Evolutionary conservation across 2,329 filamentous ascomycete species (phyloP).

Genomic region (Hypoxylon sp.): DNA sequence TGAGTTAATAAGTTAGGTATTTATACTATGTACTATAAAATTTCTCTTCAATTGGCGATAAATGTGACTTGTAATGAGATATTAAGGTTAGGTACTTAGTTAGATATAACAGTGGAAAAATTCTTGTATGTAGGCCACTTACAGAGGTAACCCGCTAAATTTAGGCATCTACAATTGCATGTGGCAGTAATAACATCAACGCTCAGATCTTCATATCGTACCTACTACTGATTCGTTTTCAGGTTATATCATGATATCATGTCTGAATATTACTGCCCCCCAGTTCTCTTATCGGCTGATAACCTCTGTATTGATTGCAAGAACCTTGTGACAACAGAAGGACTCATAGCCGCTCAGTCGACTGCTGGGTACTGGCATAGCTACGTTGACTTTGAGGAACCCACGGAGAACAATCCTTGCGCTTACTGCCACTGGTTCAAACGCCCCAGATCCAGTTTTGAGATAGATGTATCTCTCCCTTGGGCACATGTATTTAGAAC

Average conservation of each 20-base stretch:
- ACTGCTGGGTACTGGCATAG: too few relatives aligned
- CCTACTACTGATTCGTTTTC: background rate
- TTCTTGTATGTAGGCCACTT: too few relatives aligned
- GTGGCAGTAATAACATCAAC: too few relatives aligned
- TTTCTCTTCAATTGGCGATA: too few relatives aligned
- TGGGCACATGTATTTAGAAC: background rate
- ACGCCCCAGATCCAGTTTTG: background rate
- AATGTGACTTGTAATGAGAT: too few relatives aligned
- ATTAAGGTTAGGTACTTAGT: too few relatives aligned
- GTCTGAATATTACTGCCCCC: background rate
- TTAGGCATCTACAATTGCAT: background rate
- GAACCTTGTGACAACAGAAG: background rate
- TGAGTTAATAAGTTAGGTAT: too few relatives aligned
- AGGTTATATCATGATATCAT: background rate
- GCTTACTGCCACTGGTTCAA: background rate
- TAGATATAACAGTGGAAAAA: too few relatives aligned
- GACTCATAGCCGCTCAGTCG: background rate
- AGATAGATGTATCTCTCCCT: background rate
- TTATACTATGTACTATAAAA: too few relatives aligned
- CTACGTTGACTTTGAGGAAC: background rate
- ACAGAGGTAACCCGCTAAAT: background rate
- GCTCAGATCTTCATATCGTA: background rate
- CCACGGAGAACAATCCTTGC: background rate
- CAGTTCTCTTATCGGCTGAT: background rate
- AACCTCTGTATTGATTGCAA: background rate